phyloP scores from a whole-genome alignment of 495 filamentous ascomycete genomes.

The Penicillium mononematosum region DNA sequence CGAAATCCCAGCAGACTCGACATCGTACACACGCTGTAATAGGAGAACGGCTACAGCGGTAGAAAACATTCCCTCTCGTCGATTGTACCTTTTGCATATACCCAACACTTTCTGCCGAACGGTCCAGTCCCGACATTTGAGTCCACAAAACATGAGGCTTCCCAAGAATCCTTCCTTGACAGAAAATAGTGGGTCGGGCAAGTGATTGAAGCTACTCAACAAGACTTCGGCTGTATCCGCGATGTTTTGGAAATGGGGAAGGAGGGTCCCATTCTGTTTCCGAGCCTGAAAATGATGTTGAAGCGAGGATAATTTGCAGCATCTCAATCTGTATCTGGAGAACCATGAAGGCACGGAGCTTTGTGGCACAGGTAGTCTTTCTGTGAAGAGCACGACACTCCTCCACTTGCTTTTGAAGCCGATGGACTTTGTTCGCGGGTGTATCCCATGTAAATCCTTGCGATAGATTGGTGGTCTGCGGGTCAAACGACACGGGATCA shows the following conservation, averaged over 20 bases:
- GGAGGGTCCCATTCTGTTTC: slow-evolving; percentile 4
- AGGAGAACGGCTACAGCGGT: neutral
- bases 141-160: slow-evolving; percentile 10
- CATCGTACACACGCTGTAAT: neutral
- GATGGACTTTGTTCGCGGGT: neutral
- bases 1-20: neutral
- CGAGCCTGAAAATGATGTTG: neutral
- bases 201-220: neutral
- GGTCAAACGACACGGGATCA: neutral
- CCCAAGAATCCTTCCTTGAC: slow-evolving; percentile 2
- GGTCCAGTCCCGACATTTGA: slow-evolving; percentile 15
- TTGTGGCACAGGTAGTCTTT: neutral
- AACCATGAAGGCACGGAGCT: slow-evolving; percentile 1
- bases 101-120: slow-evolving; percentile 9
- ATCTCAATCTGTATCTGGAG: neutral
- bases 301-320: neutral
- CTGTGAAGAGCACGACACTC: neutral
- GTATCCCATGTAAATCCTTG: slow-evolving; percentile 1
- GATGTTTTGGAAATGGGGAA: neutral
- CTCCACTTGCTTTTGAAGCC: neutral
- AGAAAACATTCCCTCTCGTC: slow-evolving; percentile 3
- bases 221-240: neutral
- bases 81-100: slow-evolving; percentile 8
- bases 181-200: slow-evolving; percentile 9
- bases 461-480: neutral